Base-by-base conservation (phyloP, 2,329 filamentous ascomycete genomes). In the Sordariomycetes sp. region DNA sequence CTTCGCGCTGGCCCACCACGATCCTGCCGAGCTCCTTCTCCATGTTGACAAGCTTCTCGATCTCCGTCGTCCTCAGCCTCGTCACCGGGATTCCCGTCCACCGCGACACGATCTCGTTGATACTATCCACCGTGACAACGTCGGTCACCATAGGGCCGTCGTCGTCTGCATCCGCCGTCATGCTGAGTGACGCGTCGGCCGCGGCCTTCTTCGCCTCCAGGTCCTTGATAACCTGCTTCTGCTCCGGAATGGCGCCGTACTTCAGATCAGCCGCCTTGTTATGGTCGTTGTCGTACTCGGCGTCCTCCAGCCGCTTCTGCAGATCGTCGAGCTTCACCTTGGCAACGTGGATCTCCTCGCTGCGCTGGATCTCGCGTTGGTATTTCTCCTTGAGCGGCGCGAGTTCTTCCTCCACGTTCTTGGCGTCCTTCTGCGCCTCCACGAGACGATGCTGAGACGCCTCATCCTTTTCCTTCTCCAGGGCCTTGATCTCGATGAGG, bases 41-140 rank as follows among this genome's bases (percentile, higher is more conserved):
- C 94, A 99, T 99, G 67, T 96, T 82, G 62, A 99, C 82, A n/a
- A 99, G 81, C 79, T 97, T 97, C 71, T 99, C 94, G 75, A 96
- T 97, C 75, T 99, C 94, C 0, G 91, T 89, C 0, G 94, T 97
- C 76, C 89, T 93, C 48, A 99, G 85, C 61, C 93, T 82, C 4
- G 91, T 97, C 60, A 99, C 90, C 1, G 94, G 94, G 65, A 99
- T 99, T 62, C 94, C 94, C n/a, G 94, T 99, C 90, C 92, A 97
- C 61, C 91, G 87, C 58, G 89, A 88, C 57, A 99, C 94, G 61
- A 99, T 99, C 69, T 97, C 93, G 70, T 99, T 97, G 79, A 99
- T 99, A 72, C 99, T 92, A 63, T 99, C 94, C 12, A 92, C 91
- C 6, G 94, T 94, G 63, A 99, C 94, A 53, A 94, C 83, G 69